phyloP scores from a whole-genome alignment of 1,284 basidiomycete genomes.

The Heliocybe sulcata region DNA sequence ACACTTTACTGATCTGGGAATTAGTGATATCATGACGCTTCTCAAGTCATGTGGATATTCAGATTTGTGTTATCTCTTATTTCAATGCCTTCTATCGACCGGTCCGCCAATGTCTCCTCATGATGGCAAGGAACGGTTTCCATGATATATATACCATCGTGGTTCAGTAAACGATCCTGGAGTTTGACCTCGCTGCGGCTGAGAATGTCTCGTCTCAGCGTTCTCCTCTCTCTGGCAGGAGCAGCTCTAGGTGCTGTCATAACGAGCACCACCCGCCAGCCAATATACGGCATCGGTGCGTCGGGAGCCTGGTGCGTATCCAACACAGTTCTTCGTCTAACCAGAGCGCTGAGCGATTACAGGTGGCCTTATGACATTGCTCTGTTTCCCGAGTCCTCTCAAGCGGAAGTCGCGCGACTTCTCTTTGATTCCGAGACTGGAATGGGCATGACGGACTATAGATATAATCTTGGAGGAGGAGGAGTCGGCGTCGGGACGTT shows the following conservation, averaged over 20 bases:
- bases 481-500: conserved; percentile 13
- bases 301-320: conserved; percentile 18
- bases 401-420: not conserved
- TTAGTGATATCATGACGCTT: no score
- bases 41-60: no score
- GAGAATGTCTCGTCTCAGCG: not conserved
- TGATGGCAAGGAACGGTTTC: no score
- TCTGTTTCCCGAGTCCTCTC: not conserved
- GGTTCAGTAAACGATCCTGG: no score
- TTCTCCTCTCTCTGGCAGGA: not conserved
- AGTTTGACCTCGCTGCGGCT: no score
- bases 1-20: no score
- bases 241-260: conserved; percentile 4
- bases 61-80: no score
- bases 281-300: conserved; percentile 17
- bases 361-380: conserved; percentile 9
- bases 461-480: conserved; percentile 19
- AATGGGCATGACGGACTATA: conserved; percentile 16
- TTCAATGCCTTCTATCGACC: no score
- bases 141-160: no score
- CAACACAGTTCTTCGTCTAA: conserved; percentile 11
- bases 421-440: conserved; percentile 6
- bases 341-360: conserved; percentile 10
- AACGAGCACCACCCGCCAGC: conserved; percentile 12
- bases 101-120: no score